Evolutionary conservation across 257 asterid genomes (phyloP).

Genomic region (Prunella vulgaris): DNA sequence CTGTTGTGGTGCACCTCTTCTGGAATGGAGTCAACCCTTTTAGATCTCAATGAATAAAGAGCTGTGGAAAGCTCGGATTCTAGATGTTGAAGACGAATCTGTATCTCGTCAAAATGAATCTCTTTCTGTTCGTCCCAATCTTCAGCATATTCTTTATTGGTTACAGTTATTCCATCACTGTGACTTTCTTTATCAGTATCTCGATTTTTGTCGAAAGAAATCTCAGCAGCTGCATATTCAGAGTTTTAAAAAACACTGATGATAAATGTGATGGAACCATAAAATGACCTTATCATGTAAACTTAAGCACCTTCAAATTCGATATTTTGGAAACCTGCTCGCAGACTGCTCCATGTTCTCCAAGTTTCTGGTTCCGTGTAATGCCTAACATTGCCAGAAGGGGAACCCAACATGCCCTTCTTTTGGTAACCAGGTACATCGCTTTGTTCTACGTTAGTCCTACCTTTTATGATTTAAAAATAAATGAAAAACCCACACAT

Average conservation of each 20-base stretch:
- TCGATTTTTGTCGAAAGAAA: constrained; percentile 31
- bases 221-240: constrained; percentile 75
- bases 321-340: constrained; percentile 44
- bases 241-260: constrained; percentile 20
- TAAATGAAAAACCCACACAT: constrained; percentile 27
- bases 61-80: constrained; percentile 65
- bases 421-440: constrained; percentile 18
- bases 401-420: constrained; percentile 23
- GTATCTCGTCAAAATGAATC: constrained; percentile 36
- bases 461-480: constrained; percentile 46
- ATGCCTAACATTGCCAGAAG: constrained; percentile 31
- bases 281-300: not conserved
- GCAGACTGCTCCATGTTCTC: constrained; percentile 65
- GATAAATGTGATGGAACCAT: constrained; percentile 1
- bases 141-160: constrained; percentile 28
- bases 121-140: constrained; percentile 30
- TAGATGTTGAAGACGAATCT: constrained; percentile 52
- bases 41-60: constrained; percentile 53
- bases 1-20: constrained; percentile 41
- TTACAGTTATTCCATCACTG: constrained; percentile 25
- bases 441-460: constrained; percentile 38
- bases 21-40: constrained; percentile 29
- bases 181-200: constrained; percentile 33
- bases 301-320: constrained; percentile 62
- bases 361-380: constrained; percentile 52